Base-by-base conservation (phyloP, 1,284 basidiomycete genomes). In the Puccinia coronata region DNA sequence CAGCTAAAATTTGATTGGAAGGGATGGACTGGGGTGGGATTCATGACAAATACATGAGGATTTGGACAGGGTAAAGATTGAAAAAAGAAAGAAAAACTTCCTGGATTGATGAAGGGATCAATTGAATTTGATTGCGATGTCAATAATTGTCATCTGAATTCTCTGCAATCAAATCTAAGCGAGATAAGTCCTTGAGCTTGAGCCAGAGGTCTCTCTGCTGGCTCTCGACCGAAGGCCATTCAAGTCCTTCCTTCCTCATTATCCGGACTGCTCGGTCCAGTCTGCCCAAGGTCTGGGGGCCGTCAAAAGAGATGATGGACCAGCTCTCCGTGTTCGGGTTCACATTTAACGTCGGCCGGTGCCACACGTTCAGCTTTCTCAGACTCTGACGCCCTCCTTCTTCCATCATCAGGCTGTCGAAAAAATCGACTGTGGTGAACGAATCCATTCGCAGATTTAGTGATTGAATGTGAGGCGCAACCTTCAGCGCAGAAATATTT, bases 141-240 rank as follows among this genome's bases (percentile, higher is more conserved):
- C 63, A 43, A 67, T 23, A 67, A 18, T 2, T 14, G 36, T 43
- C 63, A 47, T 25, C n/a, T n/a, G 8, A 8, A 4, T 47, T 39
- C 12, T 63, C 34, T 63, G 20, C 34, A 20, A 39, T 6, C 63
- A 67, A n/a, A n/a, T 47, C 41, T 14, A 43, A n/a, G 14, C 23
- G 11, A 43, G 63, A 41, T 20, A 67, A 67, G n/a, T 39, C 36
- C 43, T 73, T 80, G 31, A 80, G 70, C 39, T 80, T 80, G 20
- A 80, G n/a, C 79, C 79, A 80, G 31, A 80, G 69, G 39, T 80
- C 79, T 53, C 70, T 72, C 34, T 61, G 55, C 5, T 61, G 47
- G 28, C 47, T n/a, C 16, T 80, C 79, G 31, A 51, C 70, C 18
- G 23, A 65, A 4, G 79, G 79, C 79, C 79, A 80, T 25, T 70